phyloP scores from a whole-genome alignment of 2,329 filamentous ascomycete species.

The Claviceps humidiphila region DNA sequence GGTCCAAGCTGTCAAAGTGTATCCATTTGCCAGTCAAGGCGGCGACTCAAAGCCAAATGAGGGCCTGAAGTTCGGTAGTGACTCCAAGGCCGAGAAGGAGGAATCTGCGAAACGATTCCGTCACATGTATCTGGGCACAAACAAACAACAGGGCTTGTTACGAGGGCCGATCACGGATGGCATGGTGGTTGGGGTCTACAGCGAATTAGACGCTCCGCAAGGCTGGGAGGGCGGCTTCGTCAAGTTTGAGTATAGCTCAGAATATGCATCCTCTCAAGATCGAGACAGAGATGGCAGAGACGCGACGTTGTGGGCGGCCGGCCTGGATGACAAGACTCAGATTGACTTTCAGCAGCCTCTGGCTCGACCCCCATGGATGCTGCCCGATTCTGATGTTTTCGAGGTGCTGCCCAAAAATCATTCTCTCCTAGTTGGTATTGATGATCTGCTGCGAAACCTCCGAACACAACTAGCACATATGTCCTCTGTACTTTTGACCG shows the following conservation, averaged over 20 bases:
- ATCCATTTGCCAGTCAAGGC: slow-evolving; percentile 52
- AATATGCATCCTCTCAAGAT: slow-evolving; percentile 21
- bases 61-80: slow-evolving; percentile 74
- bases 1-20: slow-evolving; percentile 57
- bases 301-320: slow-evolving; percentile 56
- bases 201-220: slow-evolving; percentile 38
- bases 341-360: slow-evolving; percentile 69
- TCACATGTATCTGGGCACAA: slow-evolving; percentile 51
- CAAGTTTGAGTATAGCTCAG: slow-evolving; percentile 47
- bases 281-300: slow-evolving; percentile 36
- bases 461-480: slow-evolving; percentile 66
- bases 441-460: slow-evolving; percentile 58
- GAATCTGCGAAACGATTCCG: slow-evolving; percentile 60
- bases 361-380: slow-evolving; percentile 45
- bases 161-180: slow-evolving; percentile 83
- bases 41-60: slow-evolving; percentile 39
- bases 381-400: slow-evolving; percentile 25
- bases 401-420: slow-evolving; percentile 44
- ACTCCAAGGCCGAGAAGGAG: slow-evolving; percentile 71
- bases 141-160: slow-evolving; percentile 48
- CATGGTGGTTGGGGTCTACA: slow-evolving; percentile 53
- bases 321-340: slow-evolving; percentile 58
- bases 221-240: slow-evolving; percentile 77
- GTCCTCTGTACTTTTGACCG: slow-evolving; percentile 81
- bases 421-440: slow-evolving; percentile 69